phyloP scores from a whole-genome alignment of 768 basidiomycete genomes.

The Multifurca ochricompacta region DNA sequence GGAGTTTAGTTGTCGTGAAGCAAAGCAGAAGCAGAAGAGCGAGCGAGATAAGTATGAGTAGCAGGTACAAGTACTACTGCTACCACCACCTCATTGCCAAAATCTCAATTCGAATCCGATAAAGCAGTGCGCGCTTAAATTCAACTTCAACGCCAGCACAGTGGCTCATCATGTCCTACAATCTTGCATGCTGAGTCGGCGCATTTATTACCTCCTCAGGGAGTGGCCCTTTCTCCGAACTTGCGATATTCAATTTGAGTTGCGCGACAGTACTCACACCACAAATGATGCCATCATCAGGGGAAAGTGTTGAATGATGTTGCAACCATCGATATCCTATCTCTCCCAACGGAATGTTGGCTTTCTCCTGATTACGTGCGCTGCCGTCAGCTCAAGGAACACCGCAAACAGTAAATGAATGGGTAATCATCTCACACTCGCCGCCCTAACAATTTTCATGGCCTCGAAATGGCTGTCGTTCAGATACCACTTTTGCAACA shows the following conservation, averaged over 20 bases:
- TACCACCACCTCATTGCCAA: too few relatives aligned
- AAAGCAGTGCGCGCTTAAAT: too few relatives aligned
- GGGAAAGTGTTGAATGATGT: conserved; percentile 35
- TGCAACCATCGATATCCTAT: conserved; percentile 58
- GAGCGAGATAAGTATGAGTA: neutral
- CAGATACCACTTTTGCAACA: too few relatives aligned
- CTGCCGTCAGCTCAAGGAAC: too few relatives aligned
- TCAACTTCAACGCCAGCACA: neutral
- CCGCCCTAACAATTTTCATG: too few relatives aligned
- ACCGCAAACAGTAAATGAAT: too few relatives aligned
- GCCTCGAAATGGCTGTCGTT: too few relatives aligned
- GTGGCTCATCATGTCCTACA: conserved; percentile 23
- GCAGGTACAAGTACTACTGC: neutral
- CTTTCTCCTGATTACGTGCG: conserved; percentile 30
- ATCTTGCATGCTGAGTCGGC: conserved; percentile 42
- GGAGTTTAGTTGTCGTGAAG: too few relatives aligned
- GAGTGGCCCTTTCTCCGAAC: conserved; percentile 47
- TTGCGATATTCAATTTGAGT: too few relatives aligned
- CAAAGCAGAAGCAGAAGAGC: neutral
- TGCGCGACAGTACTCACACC: conserved; percentile 44
- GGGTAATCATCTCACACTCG: too few relatives aligned
- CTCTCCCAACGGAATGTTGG: conserved; percentile 43
- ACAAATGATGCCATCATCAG: conserved; percentile 39
- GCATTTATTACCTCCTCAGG: conserved; percentile 44
- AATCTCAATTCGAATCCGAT: too few relatives aligned